Conservation (phyloP, 2,329 filamentous ascomycete genomes). For the Raffaelea ambrosiae region DNA sequence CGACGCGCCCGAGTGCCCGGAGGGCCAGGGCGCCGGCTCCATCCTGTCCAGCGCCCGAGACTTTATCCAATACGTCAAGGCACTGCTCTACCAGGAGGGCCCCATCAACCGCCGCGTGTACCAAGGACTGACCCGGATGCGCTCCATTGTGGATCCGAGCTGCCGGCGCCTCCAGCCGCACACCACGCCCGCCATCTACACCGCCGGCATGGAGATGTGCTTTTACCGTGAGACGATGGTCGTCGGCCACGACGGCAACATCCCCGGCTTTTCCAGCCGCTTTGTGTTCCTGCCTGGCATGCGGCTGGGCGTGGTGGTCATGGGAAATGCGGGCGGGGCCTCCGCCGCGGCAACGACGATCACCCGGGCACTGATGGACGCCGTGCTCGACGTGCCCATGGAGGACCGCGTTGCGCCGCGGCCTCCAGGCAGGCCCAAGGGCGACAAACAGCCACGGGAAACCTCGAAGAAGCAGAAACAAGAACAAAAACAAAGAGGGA, state of each 20-base stretch:
- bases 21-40: constrained; percentile 1
- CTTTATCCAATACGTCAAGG: neutral
- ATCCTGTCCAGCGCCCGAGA: neutral
- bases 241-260: neutral
- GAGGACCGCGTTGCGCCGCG: too few relatives aligned
- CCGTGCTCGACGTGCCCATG: too few relatives aligned
- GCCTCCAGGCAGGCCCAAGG: too few relatives aligned
- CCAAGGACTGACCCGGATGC: neutral
- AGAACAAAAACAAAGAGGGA: too few relatives aligned
- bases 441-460: too few relatives aligned
- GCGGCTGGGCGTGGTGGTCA: neutral
- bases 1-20: neutral
- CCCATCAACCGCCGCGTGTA: neutral
- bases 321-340: neutral
- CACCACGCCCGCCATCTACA: neutral
- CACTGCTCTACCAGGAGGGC: neutral
- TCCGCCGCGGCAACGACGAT: too few relatives aligned
- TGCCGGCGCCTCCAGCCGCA: neutral
- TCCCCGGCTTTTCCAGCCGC: neutral
- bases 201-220: neutral
- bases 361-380: too few relatives aligned
- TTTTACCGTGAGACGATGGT: neutral
- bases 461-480: too few relatives aligned
- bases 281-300: neutral
- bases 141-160: neutral